These are phyloP conservation scores for Ganoderma lingzhi DNA, from an alignment of 1,284 basidiomycete species.

Conservation along the genomic window DNA sequence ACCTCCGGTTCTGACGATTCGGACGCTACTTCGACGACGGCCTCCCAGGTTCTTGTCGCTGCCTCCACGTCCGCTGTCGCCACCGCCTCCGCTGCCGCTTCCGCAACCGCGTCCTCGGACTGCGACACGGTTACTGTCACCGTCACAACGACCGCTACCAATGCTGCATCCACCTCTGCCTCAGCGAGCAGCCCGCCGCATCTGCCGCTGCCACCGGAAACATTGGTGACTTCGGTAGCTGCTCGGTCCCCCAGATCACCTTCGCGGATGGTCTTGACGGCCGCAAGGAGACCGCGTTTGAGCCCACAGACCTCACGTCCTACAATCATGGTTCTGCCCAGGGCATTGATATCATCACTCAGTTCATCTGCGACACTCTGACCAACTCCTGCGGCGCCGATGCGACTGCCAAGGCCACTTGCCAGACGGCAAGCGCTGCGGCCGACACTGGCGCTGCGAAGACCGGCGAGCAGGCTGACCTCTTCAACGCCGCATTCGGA, in stretches of 20 bases:
- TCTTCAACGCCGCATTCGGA: constrained; percentile 65
- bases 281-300: constrained; percentile 64
- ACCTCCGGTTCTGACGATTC: constrained; percentile 31
- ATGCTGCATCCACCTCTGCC: constrained; percentile 28
- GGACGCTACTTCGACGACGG: constrained; percentile 13
- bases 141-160: constrained; percentile 27
- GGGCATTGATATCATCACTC: constrained; percentile 61
- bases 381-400: constrained; percentile 61
- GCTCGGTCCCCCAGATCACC: constrained; percentile 64
- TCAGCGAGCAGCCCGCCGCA: constrained; percentile 34
- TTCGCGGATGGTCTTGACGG: constrained; percentile 67
- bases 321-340: constrained; percentile 62
- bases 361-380: constrained; percentile 63
- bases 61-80: constrained; percentile 20
- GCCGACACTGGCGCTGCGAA: constrained; percentile 50
- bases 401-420: constrained; percentile 58
- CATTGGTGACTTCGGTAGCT: constrained; percentile 64
- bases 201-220: constrained; percentile 35
- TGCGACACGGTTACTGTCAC: constrained; percentile 29
- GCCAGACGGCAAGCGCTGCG: constrained; percentile 51
- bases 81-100: constrained; percentile 9
- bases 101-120: background rate
- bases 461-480: constrained; percentile 63
- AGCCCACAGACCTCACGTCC: constrained; percentile 52
- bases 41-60: constrained; percentile 17